Conservation (phyloP, 2,329 filamentous ascomycete genomes). For the Diaporthe humulicola region DNA sequence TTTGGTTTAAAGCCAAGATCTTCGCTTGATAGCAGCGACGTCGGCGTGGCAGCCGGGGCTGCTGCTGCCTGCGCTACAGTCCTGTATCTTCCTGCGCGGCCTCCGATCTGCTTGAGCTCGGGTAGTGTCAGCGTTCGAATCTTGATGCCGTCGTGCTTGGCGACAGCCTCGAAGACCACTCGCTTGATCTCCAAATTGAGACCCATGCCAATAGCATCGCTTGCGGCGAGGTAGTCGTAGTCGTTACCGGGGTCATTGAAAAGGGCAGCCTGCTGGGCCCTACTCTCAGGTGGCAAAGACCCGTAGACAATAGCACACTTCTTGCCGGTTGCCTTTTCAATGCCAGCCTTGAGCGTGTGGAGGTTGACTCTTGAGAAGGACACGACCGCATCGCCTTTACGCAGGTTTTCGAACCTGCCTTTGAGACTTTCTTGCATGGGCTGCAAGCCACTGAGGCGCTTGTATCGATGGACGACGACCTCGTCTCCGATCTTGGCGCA, state of each 20-base stretch:
- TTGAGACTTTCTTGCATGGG: slow-evolving; percentile 74
- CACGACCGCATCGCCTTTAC: slow-evolving; percentile 93
- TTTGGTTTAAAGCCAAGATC: neutral
- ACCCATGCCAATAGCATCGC: slow-evolving; percentile 97
- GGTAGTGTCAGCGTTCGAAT: slow-evolving; percentile 74
- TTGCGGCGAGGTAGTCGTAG: slow-evolving; percentile 94
- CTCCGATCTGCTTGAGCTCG: slow-evolving; percentile 95
- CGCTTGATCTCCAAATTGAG: slow-evolving; percentile 93
- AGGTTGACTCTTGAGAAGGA: slow-evolving; percentile 87
- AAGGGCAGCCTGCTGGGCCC: slow-evolving; percentile 88
- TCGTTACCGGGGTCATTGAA: slow-evolving; percentile 98
- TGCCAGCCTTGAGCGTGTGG: slow-evolving; percentile 81
- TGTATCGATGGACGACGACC: slow-evolving; percentile 83
- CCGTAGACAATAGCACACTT: slow-evolving; percentile 96
- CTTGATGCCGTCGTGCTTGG: slow-evolving; percentile 76
- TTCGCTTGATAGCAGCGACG: neutral
- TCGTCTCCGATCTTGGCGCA: slow-evolving; percentile 86
- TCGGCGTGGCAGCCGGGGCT: slow-evolving; percentile 30
- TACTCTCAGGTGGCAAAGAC: slow-evolving; percentile 89
- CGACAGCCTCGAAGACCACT: slow-evolving; percentile 84
- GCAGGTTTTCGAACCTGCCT: slow-evolving; percentile 74
- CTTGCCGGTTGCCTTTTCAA: slow-evolving; percentile 81
- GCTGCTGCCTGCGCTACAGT: slow-evolving; percentile 72
- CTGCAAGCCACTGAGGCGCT: slow-evolving; percentile 84
- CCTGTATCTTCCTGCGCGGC: slow-evolving; percentile 88